Conservation (phyloP, 192 early-diverging fungal genomes). For the Entomortierella lignicola region DNA sequence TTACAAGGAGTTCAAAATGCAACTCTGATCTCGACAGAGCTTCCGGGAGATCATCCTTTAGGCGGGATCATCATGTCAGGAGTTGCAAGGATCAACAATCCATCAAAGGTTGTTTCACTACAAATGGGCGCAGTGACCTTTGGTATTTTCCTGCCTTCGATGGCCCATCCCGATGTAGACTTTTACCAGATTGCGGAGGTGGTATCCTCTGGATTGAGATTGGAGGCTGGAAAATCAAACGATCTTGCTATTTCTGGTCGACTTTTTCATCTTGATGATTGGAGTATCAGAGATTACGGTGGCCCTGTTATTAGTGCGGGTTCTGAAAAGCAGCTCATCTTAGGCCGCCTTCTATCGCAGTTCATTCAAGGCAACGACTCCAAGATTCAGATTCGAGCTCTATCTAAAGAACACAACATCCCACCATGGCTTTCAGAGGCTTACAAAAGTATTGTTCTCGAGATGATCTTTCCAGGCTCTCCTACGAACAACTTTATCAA, state of each 20-base stretch:
- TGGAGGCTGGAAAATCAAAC: slow-evolving; percentile 21
- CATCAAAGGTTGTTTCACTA: slow-evolving; percentile 27
- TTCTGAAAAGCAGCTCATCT: slow-evolving; percentile 41
- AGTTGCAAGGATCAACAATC: slow-evolving; percentile 36
- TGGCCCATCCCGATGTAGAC: slow-evolving; percentile 31
- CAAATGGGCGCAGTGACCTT: slow-evolving; percentile 33
- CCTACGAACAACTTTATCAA: slow-evolving; percentile 40
- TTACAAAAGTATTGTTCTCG: slow-evolving; percentile 36
- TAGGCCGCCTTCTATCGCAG: slow-evolving; percentile 30
- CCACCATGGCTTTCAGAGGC: slow-evolving; percentile 38
- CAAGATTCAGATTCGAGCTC: slow-evolving; percentile 45
- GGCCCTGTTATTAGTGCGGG: background rate
- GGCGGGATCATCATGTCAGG: slow-evolving; percentile 45
- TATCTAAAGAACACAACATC: slow-evolving; percentile 26
- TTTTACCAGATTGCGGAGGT: slow-evolving; percentile 45
- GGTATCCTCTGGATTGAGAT: slow-evolving; percentile 3
- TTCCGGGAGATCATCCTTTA: slow-evolving; percentile 32
- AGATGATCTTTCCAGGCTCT: slow-evolving; percentile 46
- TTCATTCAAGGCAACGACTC: slow-evolving; percentile 48
- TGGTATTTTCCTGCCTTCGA: slow-evolving; percentile 39
- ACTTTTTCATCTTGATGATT: slow-evolving; percentile 51
- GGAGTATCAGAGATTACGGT: slow-evolving; percentile 5
- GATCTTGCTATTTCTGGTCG: slow-evolving; percentile 28
- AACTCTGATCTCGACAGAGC: slow-evolving; percentile 24
- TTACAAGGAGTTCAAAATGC: slow-evolving; percentile 42